Base-by-base conservation (phyloP, 306 rosid genomes). In the Vicia villosa region DNA sequence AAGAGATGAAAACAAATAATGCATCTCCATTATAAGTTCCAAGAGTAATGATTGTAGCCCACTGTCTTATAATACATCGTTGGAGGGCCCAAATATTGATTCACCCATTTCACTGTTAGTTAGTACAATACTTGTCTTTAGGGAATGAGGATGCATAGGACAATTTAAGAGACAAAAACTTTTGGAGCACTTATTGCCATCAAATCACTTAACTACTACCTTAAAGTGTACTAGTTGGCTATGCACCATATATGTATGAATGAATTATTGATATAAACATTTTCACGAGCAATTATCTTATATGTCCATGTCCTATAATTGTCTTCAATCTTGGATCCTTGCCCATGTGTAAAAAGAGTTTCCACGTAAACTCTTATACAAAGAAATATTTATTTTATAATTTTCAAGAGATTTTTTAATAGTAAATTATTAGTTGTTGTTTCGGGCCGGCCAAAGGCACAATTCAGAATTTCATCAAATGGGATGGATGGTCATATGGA, bases 61-160 rank as follows among this genome's bases (percentile, higher is more conserved):
- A 22, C 36, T 65, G 78, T 70, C 73, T 43, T 74, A 16, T 47
- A 10, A 52, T 82, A 10, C 42, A 20, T 8, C 24, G 54, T 8
- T 3, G 37, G 30, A 61, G 86, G 86, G 78, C 80, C 78, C 57
- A 62, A 54, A 74, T 65, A 26, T 49, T 37, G 77, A 74, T 50
- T 52, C 68, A 69, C 63, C 57, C 12, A 65, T 60, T 55, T 24
- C 28, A 24, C 28, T 24, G 3, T 57, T 37, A 52, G 3, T 57
- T 37, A 52, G 63, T 74, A 37, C 72, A 64, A 66, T 16, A 65
- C 75, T 50, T 70, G 83, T 78, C 81, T 45, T 66, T 15, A 65
- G 66, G 55, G 66, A 78, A 71, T 78, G 70, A 74, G 73, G 51
- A 15, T 54, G 26, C 52, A 50, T 38, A 65, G 73, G 30, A 62